Base-by-base conservation (phyloP, 2,329 filamentous ascomycete genomes). In the Alternaria sp. region DNA sequence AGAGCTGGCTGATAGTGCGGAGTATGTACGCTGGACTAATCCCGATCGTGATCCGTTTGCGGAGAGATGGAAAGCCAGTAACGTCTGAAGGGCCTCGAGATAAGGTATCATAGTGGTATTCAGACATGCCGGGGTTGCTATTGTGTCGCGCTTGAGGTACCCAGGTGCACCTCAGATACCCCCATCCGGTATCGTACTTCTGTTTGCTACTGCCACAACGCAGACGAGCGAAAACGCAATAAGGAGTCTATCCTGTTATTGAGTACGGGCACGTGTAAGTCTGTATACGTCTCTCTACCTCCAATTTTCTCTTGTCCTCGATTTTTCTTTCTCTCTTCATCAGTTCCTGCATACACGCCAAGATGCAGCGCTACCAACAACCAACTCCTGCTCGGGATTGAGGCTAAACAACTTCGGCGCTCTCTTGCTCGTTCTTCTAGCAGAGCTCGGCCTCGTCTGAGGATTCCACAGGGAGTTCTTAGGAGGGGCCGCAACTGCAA, bases 11-110 rank as follows among this genome's bases (percentile, higher is more conserved):
- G 72, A 80, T 39, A 71, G 62, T 31, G 80, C 85, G 44, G 87
- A 90, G 74, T 88, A 88, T 71, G 79, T 80, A 3, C 80, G 85
- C 28, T 81, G 83, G 65, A 67, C 68, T 7, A 81, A 88, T 61
- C 58, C 82, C 2, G 73, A 68, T 7, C 67, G 77, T 11, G 86
- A 89, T 73, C 85, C 84, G 0, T 89, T 88, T 76, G 81, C 83
- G 8, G 69, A 71, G 42, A 67, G 72, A 13, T 72, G 65, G 67
- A 41, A 58, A 24, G 50, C 61, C 2, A 29, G 17, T 6, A 45
- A 37, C 24, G 42, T 14, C 13, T 50, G 6, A 51, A 7, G 7
- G 8, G 1, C 3, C 14, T 33, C 3, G 13, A 21, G 7, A 29
- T 14, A 23, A 24, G 17, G 31, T 13, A 23, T 26, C 41, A 13